Percentiles rank a stretch among this genome's conserved stretches.
phyloP scores from a whole-genome alignment of 352 stramenopile species.

The Thalassiosira mediterranea region DNA sequence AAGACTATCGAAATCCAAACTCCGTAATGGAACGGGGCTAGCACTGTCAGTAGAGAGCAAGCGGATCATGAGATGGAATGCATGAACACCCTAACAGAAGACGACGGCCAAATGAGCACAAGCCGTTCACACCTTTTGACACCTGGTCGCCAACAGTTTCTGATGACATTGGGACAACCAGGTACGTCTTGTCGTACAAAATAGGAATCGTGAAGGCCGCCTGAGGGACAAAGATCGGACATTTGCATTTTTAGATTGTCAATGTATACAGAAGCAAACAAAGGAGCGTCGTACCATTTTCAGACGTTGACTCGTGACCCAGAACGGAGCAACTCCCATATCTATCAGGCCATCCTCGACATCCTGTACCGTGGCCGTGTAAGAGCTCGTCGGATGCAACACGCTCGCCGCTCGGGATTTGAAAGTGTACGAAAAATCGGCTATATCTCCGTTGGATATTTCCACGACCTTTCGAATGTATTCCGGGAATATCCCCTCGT shows the following conservation, averaged over 20 bases:
- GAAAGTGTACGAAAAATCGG: slow-evolving; percentile 25
- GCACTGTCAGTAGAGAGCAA: slow-evolving; percentile 24
- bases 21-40: slow-evolving; percentile 20
- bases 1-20: slow-evolving; percentile 3
- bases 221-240: no score
- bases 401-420: slow-evolving; percentile 10
- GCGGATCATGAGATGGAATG: no score
- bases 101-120: no score
- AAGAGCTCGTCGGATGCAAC: slow-evolving; percentile 11
- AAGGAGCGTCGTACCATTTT: neutral
- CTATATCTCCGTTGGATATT: slow-evolving; percentile 37
- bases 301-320: slow-evolving; percentile 21
- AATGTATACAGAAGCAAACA: neutral
- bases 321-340: slow-evolving; percentile 37
- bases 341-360: slow-evolving; percentile 31
- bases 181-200: slow-evolving; percentile 42
- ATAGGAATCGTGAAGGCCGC: neutral
- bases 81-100: no score
- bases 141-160: neutral
- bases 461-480: slow-evolving; percentile 16
- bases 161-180: slow-evolving; percentile 27
- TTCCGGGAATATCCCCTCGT: slow-evolving; percentile 25
- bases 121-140: no score
- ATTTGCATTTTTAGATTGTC: no score
- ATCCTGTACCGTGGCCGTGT: slow-evolving; percentile 31